Evolutionary conservation across 139 green algal genomes (phyloP).

Genomic region (Chlamydomonas sp.): DNA sequence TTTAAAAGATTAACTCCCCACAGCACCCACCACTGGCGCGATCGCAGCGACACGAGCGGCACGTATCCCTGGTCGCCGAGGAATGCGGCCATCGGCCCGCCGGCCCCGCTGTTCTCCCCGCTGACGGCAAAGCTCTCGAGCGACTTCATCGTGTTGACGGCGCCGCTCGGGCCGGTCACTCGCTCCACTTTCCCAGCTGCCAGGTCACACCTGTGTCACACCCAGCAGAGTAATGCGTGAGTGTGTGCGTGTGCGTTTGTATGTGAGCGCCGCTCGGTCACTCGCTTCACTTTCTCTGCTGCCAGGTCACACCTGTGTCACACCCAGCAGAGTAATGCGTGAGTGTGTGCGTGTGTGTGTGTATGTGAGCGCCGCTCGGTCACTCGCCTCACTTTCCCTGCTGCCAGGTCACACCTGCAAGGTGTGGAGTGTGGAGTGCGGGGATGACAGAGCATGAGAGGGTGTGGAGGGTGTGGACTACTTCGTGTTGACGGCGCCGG

Average conservation of each 20-base stretch:
- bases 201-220: too few relatives aligned
- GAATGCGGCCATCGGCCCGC: conserved; percentile 62
- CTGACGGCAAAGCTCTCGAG: conserved; percentile 68
- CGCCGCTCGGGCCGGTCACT: conserved; percentile 38
- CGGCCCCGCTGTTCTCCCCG: neutral
- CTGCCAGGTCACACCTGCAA: conserved; percentile 72
- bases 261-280: conserved; percentile 41
- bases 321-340: too few relatives aligned
- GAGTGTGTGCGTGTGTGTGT: too few relatives aligned
- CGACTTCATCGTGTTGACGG: conserved; percentile 40
- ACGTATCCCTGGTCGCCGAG: conserved; percentile 62
- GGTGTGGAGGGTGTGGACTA: too few relatives aligned
- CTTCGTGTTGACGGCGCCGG: conserved; percentile 19
- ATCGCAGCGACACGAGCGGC: conserved; percentile 67
- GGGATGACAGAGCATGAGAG: too few relatives aligned
- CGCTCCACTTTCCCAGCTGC: conserved; percentile 45
- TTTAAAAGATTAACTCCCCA: too few relatives aligned
- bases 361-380: conserved; percentile 27
- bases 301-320: conserved; percentile 79
- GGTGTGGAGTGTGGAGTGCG: too few relatives aligned
- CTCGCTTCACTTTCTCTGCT: conserved; percentile 44
- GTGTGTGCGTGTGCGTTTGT: too few relatives aligned
- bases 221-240: too few relatives aligned
- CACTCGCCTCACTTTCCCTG: conserved; percentile 52
- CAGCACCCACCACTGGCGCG: conserved; percentile 51